These are phyloP conservation scores for Rhizopogon sp. DNA, from an alignment of 768 basidiomycete genomes.

Conservation along the genomic window DNA sequence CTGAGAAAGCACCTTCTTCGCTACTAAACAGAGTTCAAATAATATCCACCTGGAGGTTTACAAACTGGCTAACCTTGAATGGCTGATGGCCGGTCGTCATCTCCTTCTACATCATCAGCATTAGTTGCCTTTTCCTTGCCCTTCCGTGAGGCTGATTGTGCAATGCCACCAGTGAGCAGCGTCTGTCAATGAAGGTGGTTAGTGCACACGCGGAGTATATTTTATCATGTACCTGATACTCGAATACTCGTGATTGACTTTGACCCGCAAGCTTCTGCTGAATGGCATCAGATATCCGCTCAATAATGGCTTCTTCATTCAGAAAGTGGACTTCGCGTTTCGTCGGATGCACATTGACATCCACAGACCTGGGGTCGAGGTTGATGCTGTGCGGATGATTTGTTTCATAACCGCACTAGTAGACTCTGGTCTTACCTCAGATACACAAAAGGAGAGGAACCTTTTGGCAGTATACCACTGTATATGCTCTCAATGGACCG, in stretches of 20 bases:
- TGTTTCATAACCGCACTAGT: not conserved
- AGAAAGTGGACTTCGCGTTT: conserved; percentile 96
- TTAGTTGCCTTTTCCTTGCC: conserved; percentile 32
- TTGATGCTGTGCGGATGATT: conserved; percentile 47
- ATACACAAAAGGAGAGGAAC: conserved; percentile 87
- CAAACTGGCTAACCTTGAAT: conserved; percentile 19
- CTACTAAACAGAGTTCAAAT: not conserved
- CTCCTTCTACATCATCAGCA: conserved; percentile 29
- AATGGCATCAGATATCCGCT: conserved; percentile 67
- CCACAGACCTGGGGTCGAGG: conserved; percentile 83
- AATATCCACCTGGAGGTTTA: not conserved
- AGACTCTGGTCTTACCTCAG: conserved; percentile 54
- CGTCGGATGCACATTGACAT: conserved; percentile 97
- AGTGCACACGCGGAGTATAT: not conserved
- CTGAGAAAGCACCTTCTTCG: conserved; percentile 63
- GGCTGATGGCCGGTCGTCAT: conserved; percentile 16
- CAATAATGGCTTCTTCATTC: conserved; percentile 83
- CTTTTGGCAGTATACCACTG: conserved; percentile 82
- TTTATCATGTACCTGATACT: conserved; percentile 53
- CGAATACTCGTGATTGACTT: conserved; percentile 63
- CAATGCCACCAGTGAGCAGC: conserved; percentile 49
- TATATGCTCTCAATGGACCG: conserved; percentile 86
- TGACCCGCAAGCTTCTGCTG: conserved; percentile 60
- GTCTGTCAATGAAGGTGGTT: conserved; percentile 36
- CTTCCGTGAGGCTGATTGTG: conserved; percentile 18